Percentiles rank a stretch among this genome's conserved stretches.
phyloP scores from a whole-genome alignment of 805 yeast genomes.

The Candida yuanshanica region DNA sequence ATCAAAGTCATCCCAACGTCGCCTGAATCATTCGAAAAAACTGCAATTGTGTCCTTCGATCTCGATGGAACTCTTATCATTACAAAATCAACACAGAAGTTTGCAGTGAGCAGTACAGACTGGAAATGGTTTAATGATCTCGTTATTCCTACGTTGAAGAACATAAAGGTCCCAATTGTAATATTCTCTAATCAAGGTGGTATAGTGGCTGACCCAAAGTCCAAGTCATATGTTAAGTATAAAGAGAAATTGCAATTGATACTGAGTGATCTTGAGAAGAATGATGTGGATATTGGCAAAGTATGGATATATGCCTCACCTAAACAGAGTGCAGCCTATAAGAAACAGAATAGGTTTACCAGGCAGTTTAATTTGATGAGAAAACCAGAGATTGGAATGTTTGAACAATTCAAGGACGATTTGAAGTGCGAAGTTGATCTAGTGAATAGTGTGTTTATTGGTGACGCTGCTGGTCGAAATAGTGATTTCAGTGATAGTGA shows the following conservation, averaged over 20 bases:
- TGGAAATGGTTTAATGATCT: conserved; percentile 62
- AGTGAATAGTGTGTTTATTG: conserved; percentile 63
- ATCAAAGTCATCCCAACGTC: background rate
- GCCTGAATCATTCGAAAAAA: background rate
- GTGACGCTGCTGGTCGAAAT: conserved; percentile 92
- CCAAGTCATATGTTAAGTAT: conserved; percentile 34
- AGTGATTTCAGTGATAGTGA: conserved; percentile 82
- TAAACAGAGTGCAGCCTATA: conserved; percentile 37
- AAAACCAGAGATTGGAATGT: conserved; percentile 81
- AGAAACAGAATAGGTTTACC: conserved; percentile 9
- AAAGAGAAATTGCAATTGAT: conserved; percentile 36
- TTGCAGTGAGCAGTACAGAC: conserved; percentile 55
- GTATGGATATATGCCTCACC: conserved; percentile 61
- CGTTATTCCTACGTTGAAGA: conserved; percentile 10
- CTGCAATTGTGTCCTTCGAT: conserved; percentile 48
- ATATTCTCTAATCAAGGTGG: conserved; percentile 88
- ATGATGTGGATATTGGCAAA: conserved; percentile 18
- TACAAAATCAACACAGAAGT: conserved; percentile 58
- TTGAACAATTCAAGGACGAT: conserved; percentile 45
- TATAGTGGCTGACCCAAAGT: conserved; percentile 36
- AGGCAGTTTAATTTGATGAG: conserved; percentile 35
- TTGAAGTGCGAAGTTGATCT: conserved; percentile 25
- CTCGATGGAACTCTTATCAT: conserved; percentile 73
- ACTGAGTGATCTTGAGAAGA: conserved; percentile 23
- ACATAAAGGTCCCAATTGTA: conserved; percentile 36